Percentiles rank a stretch among this genome's conserved stretches.
Conservation (phyloP, 805 yeast genomes). For the Kuraishia cidri region DNA sequence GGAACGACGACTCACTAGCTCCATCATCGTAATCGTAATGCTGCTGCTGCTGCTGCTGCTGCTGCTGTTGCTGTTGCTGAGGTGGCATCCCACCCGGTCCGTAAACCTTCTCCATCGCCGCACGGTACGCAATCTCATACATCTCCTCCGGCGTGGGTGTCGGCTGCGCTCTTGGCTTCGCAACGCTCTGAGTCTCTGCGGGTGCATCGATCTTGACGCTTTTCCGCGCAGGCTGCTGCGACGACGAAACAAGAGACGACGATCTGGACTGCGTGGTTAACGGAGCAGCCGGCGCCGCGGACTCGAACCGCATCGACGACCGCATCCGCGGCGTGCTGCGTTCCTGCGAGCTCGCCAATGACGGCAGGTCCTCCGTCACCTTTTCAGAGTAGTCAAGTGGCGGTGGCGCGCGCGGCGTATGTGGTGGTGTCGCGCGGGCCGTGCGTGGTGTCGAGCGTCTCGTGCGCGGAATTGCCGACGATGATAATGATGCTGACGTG, state of each 20-base stretch:
- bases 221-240: conserved; percentile 6
- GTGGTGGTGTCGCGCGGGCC: no score
- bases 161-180: conserved; percentile 2
- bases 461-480: no score
- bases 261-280: neutral
- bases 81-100: conserved; percentile 17
- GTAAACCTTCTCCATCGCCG: conserved; percentile 49
- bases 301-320: no score
- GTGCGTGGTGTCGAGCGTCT: no score
- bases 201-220: conserved; percentile 13
- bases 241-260: neutral
- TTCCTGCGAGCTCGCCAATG: no score
- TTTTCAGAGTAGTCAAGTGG: conserved; percentile 10
- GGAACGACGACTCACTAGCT: no score
- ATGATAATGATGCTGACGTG: no score
- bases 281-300: neutral
- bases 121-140: conserved; percentile 44
- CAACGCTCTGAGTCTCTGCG: conserved; percentile 1
- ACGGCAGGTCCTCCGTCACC: conserved; percentile 14
- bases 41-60: conserved; percentile 2
- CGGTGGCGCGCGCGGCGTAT: no score
- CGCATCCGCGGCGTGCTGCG: no score
- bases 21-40: conserved; percentile 6
- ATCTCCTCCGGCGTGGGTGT: conserved; percentile 38
- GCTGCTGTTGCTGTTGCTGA: neutral